Evolutionary conservation across 768 basidiomycete genomes (phyloP), one percentile per base, ranked within the genome.

Genomic region (Coprinopsis sp.): DNA sequence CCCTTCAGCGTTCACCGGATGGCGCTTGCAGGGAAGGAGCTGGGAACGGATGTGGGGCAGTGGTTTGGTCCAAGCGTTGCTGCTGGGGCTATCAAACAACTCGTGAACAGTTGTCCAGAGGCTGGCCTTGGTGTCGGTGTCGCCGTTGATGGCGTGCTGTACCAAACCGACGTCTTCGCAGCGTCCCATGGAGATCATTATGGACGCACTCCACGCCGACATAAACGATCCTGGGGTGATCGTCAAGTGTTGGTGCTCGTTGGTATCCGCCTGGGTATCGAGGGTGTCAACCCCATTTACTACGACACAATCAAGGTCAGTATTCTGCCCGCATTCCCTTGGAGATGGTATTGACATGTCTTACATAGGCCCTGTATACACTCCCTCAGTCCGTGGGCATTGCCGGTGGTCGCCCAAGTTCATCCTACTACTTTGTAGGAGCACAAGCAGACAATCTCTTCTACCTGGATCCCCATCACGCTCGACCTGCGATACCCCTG

Each of bases 11-110:
- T 99, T 6, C 95, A 99, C 64, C 79, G 91, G 37, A 96, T 99
- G 87, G 94, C 94, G 0, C 70, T 93, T 18, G 87, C 93, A 0
- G 95, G 95, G 1, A 94, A 97, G 60, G 87, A 93, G 55, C 76
- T 97, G 1, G 95, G 95, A 11, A 97, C 90, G 51, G 90, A 92
- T 53, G 87, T 97, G 0, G 95, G 95, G 1, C 87, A 92, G 64
- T 98, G 95, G 95, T 98, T 98, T 58, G 95, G 95, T 0, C 95
- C 95, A 0, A 94, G 90, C 59, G 92, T 90, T 0, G 96, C 95
- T n/a, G 93, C 94, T 6, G 93, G 94, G 29, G 94, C 92, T 10
- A 87, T 98, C 68, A 91, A 87, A 87, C 91, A 59, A 0, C 78
- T 97, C 11, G 84, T 89, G 12, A 77, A 82, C 51, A 72, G 76